These are phyloP conservation scores for Parasarocladium wereldwijsianum DNA, from an alignment of 2,329 filamentous ascomycete species.

Conservation along the genomic window DNA sequence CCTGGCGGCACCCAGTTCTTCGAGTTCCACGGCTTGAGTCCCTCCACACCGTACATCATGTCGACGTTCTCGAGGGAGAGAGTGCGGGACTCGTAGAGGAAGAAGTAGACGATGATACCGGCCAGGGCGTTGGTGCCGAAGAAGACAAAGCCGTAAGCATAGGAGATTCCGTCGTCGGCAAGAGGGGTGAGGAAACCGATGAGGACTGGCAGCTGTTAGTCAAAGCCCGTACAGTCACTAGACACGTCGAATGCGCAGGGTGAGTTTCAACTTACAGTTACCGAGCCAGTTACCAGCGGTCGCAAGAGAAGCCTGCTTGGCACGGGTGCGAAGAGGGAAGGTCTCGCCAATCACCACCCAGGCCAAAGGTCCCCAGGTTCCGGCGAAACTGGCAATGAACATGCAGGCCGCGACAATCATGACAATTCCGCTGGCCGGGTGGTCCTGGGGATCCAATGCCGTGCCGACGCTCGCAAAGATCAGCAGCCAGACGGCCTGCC, in stretches of 20 bases:
- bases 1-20: conserved; percentile 33
- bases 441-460: conserved; percentile 23
- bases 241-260: no score
- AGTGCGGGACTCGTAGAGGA: conserved; percentile 50
- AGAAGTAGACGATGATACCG: conserved; percentile 50
- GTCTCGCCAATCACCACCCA: conserved; percentile 57
- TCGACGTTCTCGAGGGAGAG: conserved; percentile 59
- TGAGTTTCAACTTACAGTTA: conserved; percentile 28
- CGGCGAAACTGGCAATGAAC: conserved; percentile 59
- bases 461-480: conserved; percentile 48
- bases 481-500: conserved; percentile 51
- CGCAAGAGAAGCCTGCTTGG: conserved; percentile 38
- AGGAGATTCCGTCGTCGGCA: conserved; percentile 45
- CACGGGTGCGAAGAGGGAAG: conserved; percentile 42
- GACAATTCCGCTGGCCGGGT: conserved; percentile 39
- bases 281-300: conserved; percentile 43
- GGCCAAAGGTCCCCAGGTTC: conserved; percentile 55
- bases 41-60: conserved; percentile 47
- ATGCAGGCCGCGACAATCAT: conserved; percentile 62
- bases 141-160: conserved; percentile 52
- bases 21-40: conserved; percentile 48
- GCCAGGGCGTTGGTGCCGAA: conserved; percentile 45
- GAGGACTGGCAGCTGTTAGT: conserved; percentile 27
- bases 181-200: conserved; percentile 55
- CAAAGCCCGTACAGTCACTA: no score